Evolutionary conservation across 805 yeast species (phyloP).

Genomic region (Starmerella floricola): DNA sequence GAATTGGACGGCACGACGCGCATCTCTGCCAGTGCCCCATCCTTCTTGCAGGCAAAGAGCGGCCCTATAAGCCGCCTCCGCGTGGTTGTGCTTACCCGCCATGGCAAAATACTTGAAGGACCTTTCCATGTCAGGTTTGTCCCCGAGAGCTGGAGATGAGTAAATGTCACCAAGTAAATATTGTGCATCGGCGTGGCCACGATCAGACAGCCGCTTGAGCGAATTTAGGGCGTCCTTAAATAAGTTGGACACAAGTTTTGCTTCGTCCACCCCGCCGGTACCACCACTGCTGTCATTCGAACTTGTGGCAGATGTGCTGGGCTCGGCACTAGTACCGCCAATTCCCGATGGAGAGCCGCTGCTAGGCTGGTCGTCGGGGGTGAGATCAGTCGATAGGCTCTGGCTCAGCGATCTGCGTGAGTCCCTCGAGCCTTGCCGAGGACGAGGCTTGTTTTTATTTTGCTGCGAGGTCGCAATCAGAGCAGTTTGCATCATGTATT

Average conservation of each 20-base stretch:
- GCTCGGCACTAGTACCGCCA: background rate
- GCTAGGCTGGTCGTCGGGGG: too few relatives aligned
- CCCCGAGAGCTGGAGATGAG: constrained; percentile 63
- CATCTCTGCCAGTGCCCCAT: constrained; percentile 78
- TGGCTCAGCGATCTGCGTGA: too few relatives aligned
- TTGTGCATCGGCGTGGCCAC: constrained; percentile 82
- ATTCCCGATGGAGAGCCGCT: too few relatives aligned
- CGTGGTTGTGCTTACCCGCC: constrained; percentile 89
- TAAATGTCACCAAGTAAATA: constrained; percentile 84
- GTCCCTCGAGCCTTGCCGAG: background rate
- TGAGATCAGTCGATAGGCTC: too few relatives aligned
- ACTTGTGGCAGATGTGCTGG: background rate
- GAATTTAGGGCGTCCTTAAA: constrained; percentile 67
- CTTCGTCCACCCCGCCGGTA: background rate
- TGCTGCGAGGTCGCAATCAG: constrained; percentile 28
- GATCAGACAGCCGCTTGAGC: constrained; percentile 58
- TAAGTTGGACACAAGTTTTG: constrained; percentile 33
- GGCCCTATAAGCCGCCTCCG: constrained; percentile 82
- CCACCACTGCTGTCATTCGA: background rate
- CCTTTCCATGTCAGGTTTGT: constrained; percentile 64
- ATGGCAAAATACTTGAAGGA: constrained; percentile 67
- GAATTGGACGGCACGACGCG: constrained; percentile 72
- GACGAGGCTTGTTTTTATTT: background rate
- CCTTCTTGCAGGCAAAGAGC: constrained; percentile 91
- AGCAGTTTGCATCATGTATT: constrained; percentile 78